These are phyloP conservation scores for Cicer bijugum DNA, from an alignment of 306 rosid species.

Conservation along the genomic window DNA sequence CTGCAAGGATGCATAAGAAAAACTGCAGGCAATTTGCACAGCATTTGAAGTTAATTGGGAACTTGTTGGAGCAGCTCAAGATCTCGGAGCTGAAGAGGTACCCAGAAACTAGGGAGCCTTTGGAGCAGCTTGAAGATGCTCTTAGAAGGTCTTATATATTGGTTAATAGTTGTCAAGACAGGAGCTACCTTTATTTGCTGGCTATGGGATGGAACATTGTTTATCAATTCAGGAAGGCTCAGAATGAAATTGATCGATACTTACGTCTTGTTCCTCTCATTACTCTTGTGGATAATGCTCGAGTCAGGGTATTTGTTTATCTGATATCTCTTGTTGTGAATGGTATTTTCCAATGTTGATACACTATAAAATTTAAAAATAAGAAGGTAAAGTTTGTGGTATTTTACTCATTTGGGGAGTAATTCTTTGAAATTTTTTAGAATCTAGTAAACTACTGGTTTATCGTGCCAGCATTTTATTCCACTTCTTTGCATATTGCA, in stretches of 20 bases:
- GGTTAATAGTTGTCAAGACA: constrained; percentile 90
- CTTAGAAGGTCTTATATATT: constrained; percentile 82
- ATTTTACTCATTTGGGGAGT: not conserved
- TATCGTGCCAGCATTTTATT: not conserved
- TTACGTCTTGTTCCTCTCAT: constrained; percentile 87
- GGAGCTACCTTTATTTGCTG: constrained; percentile 84
- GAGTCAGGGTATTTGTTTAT: constrained; percentile 80
- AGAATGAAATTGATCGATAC: constrained; percentile 92
- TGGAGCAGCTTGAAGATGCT: constrained; percentile 96
- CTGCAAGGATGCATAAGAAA: constrained; percentile 94
- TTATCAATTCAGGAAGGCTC: constrained; percentile 95
- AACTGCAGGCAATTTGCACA: constrained; percentile 91
- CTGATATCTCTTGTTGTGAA: constrained; percentile 26
- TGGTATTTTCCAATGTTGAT: not conserved
- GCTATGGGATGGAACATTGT: constrained; percentile 99
- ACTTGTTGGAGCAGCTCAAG: constrained; percentile 92
- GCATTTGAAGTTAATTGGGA: constrained; percentile 92
- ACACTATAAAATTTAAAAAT: not conserved
- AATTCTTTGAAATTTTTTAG: not conserved
- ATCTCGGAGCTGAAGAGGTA: constrained; percentile 92
- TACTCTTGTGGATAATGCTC: constrained; percentile 91
- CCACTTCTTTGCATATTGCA: not conserved
- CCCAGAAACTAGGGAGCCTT: constrained; percentile 90
- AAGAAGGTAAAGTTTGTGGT: not conserved
- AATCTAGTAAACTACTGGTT: not conserved